Percentiles rank a stretch among this genome's conserved stretches.
Conservation (phyloP, 176 grass and related monocot species). For the Carex cristatella region DNA sequence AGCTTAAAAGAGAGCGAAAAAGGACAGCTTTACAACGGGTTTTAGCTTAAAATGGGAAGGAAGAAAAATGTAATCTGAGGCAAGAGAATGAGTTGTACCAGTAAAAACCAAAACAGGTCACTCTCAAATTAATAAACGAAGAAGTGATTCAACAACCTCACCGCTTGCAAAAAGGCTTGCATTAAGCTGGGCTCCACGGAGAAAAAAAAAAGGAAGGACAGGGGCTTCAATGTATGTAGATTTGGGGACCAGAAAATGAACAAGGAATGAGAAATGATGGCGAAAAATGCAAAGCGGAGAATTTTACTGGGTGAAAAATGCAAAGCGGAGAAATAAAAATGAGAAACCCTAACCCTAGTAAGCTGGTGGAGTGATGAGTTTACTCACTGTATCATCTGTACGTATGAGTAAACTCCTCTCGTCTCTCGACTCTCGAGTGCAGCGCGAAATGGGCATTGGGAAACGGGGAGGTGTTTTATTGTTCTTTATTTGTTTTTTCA, state of each 20-base stretch:
- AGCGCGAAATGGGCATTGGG: slow-evolving; percentile 23
- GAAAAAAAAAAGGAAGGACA: slow-evolving; percentile 3
- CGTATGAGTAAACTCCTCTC: background rate
- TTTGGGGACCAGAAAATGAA: background rate
- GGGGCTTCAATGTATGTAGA: slow-evolving; percentile 6
- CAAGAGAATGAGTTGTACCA: slow-evolving; percentile 7
- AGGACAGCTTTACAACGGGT: slow-evolving; percentile 7
- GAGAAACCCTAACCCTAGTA: slow-evolving; percentile 27
- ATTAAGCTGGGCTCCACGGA: slow-evolving; percentile 16
- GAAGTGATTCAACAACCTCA: slow-evolving; percentile 28
- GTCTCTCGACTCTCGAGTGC: background rate
- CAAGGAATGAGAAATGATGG: background rate
- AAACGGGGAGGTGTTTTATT: slow-evolving; percentile 22
- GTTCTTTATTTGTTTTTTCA: slow-evolving; percentile 4
- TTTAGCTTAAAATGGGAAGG: background rate
- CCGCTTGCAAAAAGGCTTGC: slow-evolving; percentile 3
- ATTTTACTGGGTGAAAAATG: background rate
- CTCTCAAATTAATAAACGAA: slow-evolving; percentile 22
- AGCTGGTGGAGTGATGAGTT: too few species aligned
- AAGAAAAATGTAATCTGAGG: slow-evolving; percentile 11
- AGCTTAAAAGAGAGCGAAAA: background rate
- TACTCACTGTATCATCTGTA: too few species aligned
- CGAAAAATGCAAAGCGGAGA: background rate
- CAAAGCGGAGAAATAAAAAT: background rate
- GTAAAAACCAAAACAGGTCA: slow-evolving; percentile 5